These are phyloP conservation scores for Aspergillus novoparasiticus DNA, from an alignment of 2,329 filamentous ascomycete genomes.

Conservation along the genomic window DNA sequence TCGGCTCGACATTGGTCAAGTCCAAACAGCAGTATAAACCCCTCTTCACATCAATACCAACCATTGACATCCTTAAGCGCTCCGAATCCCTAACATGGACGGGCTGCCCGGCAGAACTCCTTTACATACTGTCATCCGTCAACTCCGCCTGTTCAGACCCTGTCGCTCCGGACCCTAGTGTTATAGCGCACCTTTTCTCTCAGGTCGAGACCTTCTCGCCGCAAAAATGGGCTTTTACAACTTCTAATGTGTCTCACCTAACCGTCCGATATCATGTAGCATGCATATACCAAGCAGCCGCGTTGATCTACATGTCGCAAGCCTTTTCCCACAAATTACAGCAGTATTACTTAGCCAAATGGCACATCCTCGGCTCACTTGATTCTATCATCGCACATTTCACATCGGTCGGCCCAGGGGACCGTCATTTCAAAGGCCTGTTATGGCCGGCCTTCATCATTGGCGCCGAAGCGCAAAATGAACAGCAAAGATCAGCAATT, in stretches of 20 bases:
- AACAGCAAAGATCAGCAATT: not conserved
- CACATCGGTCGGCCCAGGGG: not conserved
- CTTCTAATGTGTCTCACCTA: not conserved
- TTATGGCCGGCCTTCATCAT: not conserved
- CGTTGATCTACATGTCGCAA: not conserved
- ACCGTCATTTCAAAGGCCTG: not conserved
- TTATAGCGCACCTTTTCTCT: not conserved
- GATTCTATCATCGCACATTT: not conserved
- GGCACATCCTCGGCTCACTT: not conserved
- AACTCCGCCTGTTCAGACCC: not conserved
- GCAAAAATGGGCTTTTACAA: not conserved
- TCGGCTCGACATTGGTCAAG: not conserved
- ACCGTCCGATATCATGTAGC: not conserved
- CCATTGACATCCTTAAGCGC: not conserved
- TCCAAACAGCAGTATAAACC: not conserved
- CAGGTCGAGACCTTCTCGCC: not conserved
- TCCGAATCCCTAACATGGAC: not conserved
- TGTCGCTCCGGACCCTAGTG: too few relatives aligned
- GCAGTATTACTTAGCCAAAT: not conserved
- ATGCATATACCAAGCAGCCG: not conserved
- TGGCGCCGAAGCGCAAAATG: not conserved
- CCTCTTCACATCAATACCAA: not conserved
- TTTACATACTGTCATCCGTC: not conserved
- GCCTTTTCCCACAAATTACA: not conserved
- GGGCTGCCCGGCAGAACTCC: not conserved